Evolutionary conservation across 306 rosid species (phyloP), one percentile per base, ranked within the genome.

Genomic region (Vigna angularis): DNA sequence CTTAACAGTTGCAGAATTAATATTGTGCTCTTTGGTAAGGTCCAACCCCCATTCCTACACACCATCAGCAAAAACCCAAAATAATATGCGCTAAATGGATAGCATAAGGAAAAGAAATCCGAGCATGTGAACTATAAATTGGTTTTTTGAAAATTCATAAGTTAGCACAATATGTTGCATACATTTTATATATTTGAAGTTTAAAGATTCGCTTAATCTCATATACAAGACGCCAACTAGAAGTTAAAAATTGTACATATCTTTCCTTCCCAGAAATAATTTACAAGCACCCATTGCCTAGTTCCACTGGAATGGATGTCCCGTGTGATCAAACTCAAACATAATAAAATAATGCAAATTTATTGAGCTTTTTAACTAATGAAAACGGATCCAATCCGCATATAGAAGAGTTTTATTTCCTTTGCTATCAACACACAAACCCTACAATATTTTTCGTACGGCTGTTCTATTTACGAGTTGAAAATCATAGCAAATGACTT

Each of bases 31-130:
- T 79, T 87, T 86, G 49, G 75, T 87, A 82, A 80, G 85, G 44
- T 88, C 97, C 73, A 81, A 75, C 71, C 87, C 91, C 99, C 98
- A 93, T 82, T 93, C 98, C 99, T 96, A 76, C 75, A 83, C 67
- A 72, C 15, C 53, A 57, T 80, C 75, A 66, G 44, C 80, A 70
- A 57, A 68, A 64, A 64, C 71, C 38, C 38, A 83, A 10, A 73
- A 66, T 17, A 66, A 32, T 64, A 67, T 52, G 48, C 44, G 81
- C 58, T 67, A n/a, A 66, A 79, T 40, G 13, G 34, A 20, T 55
- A 55, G 47, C 22, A 72, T 50, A 62, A 61, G 62, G 17, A 28
- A 17, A 32, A 18, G 5, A 14, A 73, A 12, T 50, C 72, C 59
- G 77, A 14, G 66, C 28, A 78, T 44, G 61, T 40, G 11, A 55